Conservation (phyloP, 257 asterid genomes). For the Jacaranda copaia region DNA sequence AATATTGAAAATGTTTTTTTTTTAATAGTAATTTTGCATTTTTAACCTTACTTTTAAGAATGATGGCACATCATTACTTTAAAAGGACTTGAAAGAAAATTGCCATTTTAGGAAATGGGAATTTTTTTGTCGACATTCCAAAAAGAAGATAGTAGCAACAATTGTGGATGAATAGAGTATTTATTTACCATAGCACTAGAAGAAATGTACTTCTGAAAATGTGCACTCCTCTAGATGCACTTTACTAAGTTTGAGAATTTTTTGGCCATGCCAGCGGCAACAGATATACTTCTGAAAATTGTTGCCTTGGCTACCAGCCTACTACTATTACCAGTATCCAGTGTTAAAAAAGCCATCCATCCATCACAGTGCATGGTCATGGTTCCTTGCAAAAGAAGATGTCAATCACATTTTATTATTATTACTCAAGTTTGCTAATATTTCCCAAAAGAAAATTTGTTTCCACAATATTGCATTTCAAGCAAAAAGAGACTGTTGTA, state of each 20-base stretch:
- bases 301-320: background rate
- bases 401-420: background rate
- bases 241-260: background rate
- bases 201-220: background rate
- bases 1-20: too few relatives aligned
- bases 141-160: background rate
- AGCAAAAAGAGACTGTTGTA: background rate
- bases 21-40: background rate
- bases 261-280: background rate
- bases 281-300: background rate
- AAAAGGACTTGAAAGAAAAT: background rate
- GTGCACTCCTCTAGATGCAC: background rate
- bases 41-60: background rate
- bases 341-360: background rate
- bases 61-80: background rate
- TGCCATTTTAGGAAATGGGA: background rate
- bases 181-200: background rate
- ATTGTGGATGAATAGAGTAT: background rate
- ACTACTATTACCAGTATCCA: background rate
- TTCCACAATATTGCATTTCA: background rate
- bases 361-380: background rate
- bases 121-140: background rate
- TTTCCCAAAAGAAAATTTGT: background rate
- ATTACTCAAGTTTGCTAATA: background rate
- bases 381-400: background rate